phyloP scores from a whole-genome alignment of 169 alveolate genomes.

The Cryptosporidium baileyi region DNA sequence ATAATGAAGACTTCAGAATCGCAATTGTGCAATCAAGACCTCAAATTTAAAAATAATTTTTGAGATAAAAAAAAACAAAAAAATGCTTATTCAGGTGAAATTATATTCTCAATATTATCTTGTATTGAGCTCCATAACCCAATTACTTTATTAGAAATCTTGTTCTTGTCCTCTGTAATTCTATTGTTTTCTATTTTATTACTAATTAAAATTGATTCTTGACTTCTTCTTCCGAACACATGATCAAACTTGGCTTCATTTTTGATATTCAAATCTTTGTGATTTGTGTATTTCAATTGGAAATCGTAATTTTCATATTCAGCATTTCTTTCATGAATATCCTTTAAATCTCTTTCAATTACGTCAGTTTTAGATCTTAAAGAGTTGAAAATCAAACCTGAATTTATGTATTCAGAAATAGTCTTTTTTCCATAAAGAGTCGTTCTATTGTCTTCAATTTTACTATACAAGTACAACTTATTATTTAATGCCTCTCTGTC shows the following conservation, averaged over 20 bases:
- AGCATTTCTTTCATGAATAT: too few relatives aligned
- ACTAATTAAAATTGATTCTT: neutral
- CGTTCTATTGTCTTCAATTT: neutral
- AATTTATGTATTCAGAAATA: neutral
- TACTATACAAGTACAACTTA: too few relatives aligned
- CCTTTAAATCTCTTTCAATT: too few relatives aligned
- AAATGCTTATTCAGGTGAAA: neutral
- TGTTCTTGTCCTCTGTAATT: neutral
- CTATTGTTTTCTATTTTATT: neutral
- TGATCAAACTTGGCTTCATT: too few relatives aligned
- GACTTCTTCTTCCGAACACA: too few relatives aligned
- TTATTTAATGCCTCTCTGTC: too few relatives aligned
- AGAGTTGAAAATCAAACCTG: too few relatives aligned
- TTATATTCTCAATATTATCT: slow-evolving; percentile 23
- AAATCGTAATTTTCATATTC: too few relatives aligned
- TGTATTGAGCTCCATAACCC: slow-evolving; percentile 40
- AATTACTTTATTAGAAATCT: neutral
- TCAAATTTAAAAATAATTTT: slow-evolving; percentile 11
- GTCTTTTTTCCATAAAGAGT: neutral
- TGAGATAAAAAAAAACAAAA: neutral
- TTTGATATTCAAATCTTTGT: too few relatives aligned
- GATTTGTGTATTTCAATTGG: too few relatives aligned
- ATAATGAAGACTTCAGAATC: neutral
- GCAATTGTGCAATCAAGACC: slow-evolving; percentile 71
- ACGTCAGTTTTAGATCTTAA: too few relatives aligned